Percentiles rank a stretch among this genome's conserved stretches.
Conservation (phyloP, 2,329 filamentous ascomycete genomes). For the Microsporum audouinii region DNA sequence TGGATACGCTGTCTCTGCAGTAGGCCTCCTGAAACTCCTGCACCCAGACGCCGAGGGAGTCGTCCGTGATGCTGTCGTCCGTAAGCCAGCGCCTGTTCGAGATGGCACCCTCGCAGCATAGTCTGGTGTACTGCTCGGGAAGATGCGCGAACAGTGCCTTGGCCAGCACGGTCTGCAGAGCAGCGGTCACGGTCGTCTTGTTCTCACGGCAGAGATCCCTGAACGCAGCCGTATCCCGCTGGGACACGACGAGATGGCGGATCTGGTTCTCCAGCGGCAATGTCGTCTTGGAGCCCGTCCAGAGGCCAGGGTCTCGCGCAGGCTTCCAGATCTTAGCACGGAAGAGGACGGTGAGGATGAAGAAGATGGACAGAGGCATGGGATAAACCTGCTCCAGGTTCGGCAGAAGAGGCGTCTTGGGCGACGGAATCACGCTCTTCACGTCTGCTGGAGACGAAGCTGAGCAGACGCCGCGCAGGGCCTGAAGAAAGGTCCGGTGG, state of each 20-base stretch:
- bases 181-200: conserved; percentile 32
- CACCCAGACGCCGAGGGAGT: conserved; percentile 30
- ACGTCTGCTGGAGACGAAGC: conserved; percentile 14
- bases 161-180: conserved; percentile 31
- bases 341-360: conserved; percentile 26
- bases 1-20: not conserved
- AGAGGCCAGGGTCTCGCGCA: conserved; percentile 8
- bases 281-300: not conserved
- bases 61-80: conserved; percentile 22
- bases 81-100: conserved; percentile 31
- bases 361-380: conserved; percentile 28
- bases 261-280: not conserved
- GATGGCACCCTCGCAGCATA: conserved; percentile 27
- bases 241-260: not conserved
- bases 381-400: conserved; percentile 33
- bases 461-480: conserved; percentile 18
- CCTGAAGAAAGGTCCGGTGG: conserved; percentile 32
- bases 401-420: conserved; percentile 26
- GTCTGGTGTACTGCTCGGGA: conserved; percentile 19
- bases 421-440: conserved; percentile 17
- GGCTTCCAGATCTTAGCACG: not conserved
- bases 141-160: conserved; percentile 28
- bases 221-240: not conserved
- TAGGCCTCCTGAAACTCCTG: conserved; percentile 23
- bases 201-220: conserved; percentile 20